phyloP scores from a whole-genome alignment of 441 rosid species.

The Gossypium schwendimanii region DNA sequence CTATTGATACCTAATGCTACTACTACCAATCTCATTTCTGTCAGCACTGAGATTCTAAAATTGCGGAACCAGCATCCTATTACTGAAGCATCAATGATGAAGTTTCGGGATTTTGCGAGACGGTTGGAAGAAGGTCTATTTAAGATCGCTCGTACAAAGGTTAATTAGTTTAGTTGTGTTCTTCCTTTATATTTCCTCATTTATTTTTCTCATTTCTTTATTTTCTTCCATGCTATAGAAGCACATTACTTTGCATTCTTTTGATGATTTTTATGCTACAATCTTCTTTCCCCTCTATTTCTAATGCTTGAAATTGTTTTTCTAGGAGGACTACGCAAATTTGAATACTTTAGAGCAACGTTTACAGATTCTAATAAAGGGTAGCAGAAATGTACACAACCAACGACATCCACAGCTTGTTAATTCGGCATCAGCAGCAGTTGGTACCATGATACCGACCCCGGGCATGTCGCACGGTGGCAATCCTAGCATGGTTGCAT shows the following conservation, averaged over 20 bases:
- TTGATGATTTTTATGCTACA: not conserved
- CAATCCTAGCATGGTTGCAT: slow-evolving; percentile 50
- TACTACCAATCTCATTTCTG: slow-evolving; percentile 16
- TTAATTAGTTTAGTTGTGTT: slow-evolving; percentile 14
- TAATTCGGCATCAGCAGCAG: slow-evolving; percentile 48
- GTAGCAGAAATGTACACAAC: slow-evolving; percentile 40
- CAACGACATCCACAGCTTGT: slow-evolving; percentile 43
- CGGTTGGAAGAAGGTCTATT: slow-evolving; percentile 95
- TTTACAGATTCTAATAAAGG: slow-evolving; percentile 46
- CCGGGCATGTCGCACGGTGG: slow-evolving; percentile 84
- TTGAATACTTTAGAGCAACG: slow-evolving; percentile 64
- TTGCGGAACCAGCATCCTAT: slow-evolving; percentile 49
- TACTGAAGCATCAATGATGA: slow-evolving; percentile 43
- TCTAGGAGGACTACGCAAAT: slow-evolving; percentile 82
- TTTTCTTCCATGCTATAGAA: not conserved
- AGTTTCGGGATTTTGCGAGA: slow-evolving; percentile 60
- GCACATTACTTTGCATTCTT: not conserved
- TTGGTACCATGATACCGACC: slow-evolving; percentile 93
- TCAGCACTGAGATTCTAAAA: slow-evolving; percentile 47
- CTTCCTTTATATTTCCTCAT: not conserved
- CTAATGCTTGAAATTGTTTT: slow-evolving; percentile 13
- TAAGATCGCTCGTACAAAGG: slow-evolving; percentile 68
- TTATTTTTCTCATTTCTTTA: not conserved
- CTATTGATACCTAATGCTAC: slow-evolving; percentile 5
- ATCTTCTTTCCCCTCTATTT: not conserved